Conservation (phyloP, 2,329 filamentous ascomycete genomes). For the Fusarium robinianum region DNA sequence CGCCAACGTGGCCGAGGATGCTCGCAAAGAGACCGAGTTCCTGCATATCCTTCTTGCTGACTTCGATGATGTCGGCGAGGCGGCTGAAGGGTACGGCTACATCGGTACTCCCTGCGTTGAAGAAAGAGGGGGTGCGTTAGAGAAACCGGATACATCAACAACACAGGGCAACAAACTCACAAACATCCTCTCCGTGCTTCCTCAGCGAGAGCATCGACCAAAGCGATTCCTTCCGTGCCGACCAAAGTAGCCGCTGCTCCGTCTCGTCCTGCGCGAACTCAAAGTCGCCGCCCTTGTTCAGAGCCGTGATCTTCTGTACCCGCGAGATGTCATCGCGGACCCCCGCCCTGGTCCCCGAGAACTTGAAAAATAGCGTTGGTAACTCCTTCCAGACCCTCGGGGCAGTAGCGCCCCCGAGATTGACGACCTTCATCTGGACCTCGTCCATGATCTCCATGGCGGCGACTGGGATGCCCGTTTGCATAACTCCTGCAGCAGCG, state of each 20-base stretch:
- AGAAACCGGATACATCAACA: neutral
- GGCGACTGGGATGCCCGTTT: conserved; percentile 72
- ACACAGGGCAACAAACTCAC: conserved; percentile 45
- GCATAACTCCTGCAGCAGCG: conserved; percentile 76
- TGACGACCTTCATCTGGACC: conserved; percentile 83
- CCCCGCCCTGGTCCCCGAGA: conserved; percentile 77
- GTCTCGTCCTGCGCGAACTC: conserved; percentile 74
- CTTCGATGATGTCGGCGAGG: conserved; percentile 75
- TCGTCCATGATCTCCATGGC: conserved; percentile 90
- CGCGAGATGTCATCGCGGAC: conserved; percentile 76
- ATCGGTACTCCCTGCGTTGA: conserved; percentile 72
- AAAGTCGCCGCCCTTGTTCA: conserved; percentile 68
- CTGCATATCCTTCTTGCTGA: conserved; percentile 88
- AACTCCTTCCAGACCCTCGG: conserved; percentile 73
- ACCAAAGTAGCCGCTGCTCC: conserved; percentile 79
- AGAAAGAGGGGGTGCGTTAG: neutral
- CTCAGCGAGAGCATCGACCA: conserved; percentile 79
- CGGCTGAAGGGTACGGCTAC: conserved; percentile 80
- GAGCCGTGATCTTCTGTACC: conserved; percentile 69
- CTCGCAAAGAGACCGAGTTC: conserved; percentile 84
- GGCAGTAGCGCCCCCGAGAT: conserved; percentile 70
- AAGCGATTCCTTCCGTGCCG: conserved; percentile 79
- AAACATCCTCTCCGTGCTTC: conserved; percentile 68
- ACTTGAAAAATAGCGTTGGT: conserved; percentile 84
- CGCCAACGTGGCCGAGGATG: conserved; percentile 87